These are phyloP conservation scores for Mesembryanthemum crystallinum DNA, from an alignment of 148 eudicot genomes.

Conservation along the genomic window DNA sequence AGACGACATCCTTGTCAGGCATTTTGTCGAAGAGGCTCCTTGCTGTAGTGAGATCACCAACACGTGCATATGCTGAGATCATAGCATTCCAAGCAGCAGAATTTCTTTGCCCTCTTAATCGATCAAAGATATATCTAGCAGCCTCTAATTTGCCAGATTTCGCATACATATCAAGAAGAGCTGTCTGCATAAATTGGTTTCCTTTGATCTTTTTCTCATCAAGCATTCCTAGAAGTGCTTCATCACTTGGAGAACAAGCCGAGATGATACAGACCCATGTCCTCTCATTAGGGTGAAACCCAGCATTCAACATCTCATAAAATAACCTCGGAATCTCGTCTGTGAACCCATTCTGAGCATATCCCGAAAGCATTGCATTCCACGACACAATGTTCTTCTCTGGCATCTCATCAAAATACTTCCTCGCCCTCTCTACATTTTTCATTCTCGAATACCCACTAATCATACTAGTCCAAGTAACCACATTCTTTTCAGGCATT, in stretches of 20 bases:
- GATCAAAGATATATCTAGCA: constrained; percentile 45
- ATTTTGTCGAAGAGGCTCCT: constrained; percentile 46
- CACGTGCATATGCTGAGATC: constrained; percentile 57
- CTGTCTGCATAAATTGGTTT: constrained; percentile 48
- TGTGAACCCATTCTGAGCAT: constrained; percentile 48
- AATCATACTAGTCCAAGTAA: constrained; percentile 75
- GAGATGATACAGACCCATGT: constrained; percentile 61
- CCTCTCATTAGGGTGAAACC: constrained; percentile 49
- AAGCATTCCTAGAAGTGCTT: constrained; percentile 41
- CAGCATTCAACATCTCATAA: constrained; percentile 37
- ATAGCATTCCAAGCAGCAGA: constrained; percentile 54
- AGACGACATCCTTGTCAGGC: constrained; percentile 41
- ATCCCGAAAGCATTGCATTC: constrained; percentile 70
- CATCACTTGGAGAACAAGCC: constrained; percentile 42
- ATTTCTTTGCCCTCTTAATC: constrained; percentile 33
- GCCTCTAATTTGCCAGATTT: constrained; percentile 49
- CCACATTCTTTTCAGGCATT: constrained; percentile 55
- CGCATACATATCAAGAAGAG: constrained; percentile 60
- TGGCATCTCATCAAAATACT: constrained; percentile 56
- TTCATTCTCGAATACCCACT: constrained; percentile 48
- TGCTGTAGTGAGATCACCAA: constrained; percentile 53
- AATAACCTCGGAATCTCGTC: constrained; percentile 48
- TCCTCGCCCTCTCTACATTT: constrained; percentile 50
- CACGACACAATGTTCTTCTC: constrained; percentile 59
- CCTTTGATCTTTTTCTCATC: constrained; percentile 28